A percentile compares a stretch with the other conserved stretches of the same genome.
phyloP scores from a whole-genome alignment of 306 rosid species.

The Dryas octopetala region DNA sequence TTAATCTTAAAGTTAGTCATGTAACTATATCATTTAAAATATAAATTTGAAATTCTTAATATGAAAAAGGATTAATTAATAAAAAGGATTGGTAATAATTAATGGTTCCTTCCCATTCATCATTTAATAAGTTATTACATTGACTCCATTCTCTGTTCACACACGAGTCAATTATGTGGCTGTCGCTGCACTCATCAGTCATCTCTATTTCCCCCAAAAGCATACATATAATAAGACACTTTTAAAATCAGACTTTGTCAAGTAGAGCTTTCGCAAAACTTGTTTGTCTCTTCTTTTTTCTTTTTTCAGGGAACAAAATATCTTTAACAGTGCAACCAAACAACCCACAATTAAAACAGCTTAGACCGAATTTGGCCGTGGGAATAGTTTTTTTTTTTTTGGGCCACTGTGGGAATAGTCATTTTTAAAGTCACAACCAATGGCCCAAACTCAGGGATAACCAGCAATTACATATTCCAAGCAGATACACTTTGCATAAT shows the following conservation, averaged over 20 bases:
- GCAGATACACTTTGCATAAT: neutral
- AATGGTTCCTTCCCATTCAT: neutral
- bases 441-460: neutral
- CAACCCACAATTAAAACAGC: too few species aligned
- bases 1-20: too few species aligned
- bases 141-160: neutral
- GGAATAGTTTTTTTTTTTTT: too few species aligned
- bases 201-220: neutral
- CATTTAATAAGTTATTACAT: neutral
- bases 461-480: neutral
- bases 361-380: too few species aligned
- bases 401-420: neutral
- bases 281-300: too few species aligned
- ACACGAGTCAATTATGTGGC: slow-evolving; percentile 4
- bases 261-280: too few species aligned
- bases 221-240: neutral
- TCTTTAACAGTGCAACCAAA: neutral
- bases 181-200: neutral
- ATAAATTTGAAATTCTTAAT: too few species aligned
- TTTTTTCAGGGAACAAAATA: neutral
- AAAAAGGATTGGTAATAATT: neutral
- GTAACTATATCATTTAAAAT: too few species aligned
- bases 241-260: too few species aligned
- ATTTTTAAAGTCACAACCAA: neutral
- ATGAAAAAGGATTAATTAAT: neutral